A percentile compares a stretch with the other conserved stretches of the same genome.
phyloP scores from a whole-genome alignment of 2,329 filamentous ascomycete genomes.

The Fusarium fracticaudum region DNA sequence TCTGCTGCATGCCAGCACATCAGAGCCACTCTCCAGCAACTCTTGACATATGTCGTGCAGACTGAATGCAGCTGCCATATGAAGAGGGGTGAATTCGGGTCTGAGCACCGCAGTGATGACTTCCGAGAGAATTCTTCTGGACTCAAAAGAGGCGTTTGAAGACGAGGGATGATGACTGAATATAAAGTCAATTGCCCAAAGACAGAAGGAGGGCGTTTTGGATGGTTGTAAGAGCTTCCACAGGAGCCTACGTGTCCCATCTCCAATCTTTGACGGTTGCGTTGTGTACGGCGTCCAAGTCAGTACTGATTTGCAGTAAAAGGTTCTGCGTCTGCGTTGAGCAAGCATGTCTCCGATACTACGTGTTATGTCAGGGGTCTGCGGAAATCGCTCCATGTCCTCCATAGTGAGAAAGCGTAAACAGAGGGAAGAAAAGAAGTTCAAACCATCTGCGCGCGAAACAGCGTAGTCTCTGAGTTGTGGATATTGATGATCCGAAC shows the following conservation, averaged over 20 bases:
- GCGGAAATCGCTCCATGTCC: not conserved
- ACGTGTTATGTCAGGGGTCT: not conserved
- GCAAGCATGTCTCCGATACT: not conserved
- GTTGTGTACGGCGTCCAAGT: not conserved
- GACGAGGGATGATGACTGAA: not conserved
- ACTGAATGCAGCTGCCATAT: not conserved
- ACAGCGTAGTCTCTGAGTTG: not conserved
- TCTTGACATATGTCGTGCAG: not conserved
- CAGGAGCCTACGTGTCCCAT: not conserved
- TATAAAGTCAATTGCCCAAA: not conserved
- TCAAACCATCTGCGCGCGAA: not conserved
- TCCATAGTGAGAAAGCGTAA: not conserved
- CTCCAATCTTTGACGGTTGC: fast-evolving
- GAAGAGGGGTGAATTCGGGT: not conserved
- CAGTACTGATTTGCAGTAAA: not conserved
- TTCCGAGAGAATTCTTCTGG: not conserved
- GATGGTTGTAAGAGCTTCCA: not conserved
- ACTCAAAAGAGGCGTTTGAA: fast-evolving
- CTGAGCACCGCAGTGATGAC: not conserved
- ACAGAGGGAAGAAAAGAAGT: not conserved
- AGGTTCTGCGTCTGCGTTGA: not conserved
- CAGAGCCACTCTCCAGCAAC: not conserved
- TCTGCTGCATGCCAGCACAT: not conserved
- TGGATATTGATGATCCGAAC: not conserved
- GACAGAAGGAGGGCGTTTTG: not conserved